phyloP scores from a whole-genome alignment of 495 filamentous ascomycete genomes.

The Parathielavia hyrcaniae region DNA sequence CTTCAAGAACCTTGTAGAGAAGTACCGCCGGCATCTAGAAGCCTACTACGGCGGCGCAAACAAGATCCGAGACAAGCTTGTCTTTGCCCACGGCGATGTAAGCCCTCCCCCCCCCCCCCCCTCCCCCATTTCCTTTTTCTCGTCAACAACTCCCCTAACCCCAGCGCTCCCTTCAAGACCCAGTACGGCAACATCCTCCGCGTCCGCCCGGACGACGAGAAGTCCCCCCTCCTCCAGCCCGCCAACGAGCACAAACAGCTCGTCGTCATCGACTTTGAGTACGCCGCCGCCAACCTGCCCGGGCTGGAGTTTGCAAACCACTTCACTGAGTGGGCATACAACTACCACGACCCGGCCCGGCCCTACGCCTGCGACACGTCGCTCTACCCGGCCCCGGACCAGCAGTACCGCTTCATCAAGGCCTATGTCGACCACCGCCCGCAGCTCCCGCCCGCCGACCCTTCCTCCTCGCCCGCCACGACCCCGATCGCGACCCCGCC shows the following conservation, averaged over 20 bases:
- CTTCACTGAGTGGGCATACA: conserved; percentile 97
- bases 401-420: conserved; percentile 77
- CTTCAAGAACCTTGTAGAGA: conserved; percentile 70
- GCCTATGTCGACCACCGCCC: conserved; percentile 80
- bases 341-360: conserved; percentile 69
- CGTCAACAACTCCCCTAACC: conserved; percentile 10
- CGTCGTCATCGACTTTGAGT: conserved; percentile 97
- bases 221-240: conserved; percentile 79
- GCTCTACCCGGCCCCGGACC: conserved; percentile 67
- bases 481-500: conserved; percentile 5
- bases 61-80: conserved; percentile 64
- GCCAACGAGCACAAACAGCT: conserved; percentile 91
- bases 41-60: conserved; percentile 60
- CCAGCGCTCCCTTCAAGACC: conserved; percentile 49
- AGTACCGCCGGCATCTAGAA: conserved; percentile 68
- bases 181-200: conserved; percentile 98
- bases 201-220: conserved; percentile 70
- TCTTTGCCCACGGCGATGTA: conserved; percentile 98
- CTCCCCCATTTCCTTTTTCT: too few relatives aligned
- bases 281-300: conserved; percentile 80
- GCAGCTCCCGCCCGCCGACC: conserved; percentile 35
- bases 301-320: conserved; percentile 97
- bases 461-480: not conserved
- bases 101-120: conserved; percentile 30
- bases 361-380: conserved; percentile 62